These are phyloP conservation scores for Sordariomycetes sp. DNA, from an alignment of 2,329 filamentous ascomycete genomes.

Conservation along the genomic window DNA sequence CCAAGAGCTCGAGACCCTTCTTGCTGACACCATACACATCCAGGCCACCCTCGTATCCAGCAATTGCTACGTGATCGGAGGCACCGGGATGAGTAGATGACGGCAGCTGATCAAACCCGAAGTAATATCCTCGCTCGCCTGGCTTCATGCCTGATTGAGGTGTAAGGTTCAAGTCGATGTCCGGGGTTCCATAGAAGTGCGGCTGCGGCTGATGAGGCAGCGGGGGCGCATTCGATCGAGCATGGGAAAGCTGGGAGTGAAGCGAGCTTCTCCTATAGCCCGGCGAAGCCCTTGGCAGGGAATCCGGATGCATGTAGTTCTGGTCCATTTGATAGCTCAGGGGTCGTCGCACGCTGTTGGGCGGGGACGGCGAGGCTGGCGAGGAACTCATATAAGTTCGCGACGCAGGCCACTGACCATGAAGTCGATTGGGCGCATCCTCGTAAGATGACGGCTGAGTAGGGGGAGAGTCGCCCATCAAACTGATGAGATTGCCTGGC, in stretches of 20 bases:
- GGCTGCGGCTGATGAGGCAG: conserved; percentile 67
- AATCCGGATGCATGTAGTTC: conserved; percentile 30
- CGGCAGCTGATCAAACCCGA: conserved; percentile 68
- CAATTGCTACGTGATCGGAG: conserved; percentile 58
- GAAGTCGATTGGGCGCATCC: conserved; percentile 28
- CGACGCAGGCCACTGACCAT: conserved; percentile 35
- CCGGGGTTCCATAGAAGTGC: conserved; percentile 68
- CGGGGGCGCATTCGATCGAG: conserved; percentile 44
- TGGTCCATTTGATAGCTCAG: conserved; percentile 46
- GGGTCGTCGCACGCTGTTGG: conserved; percentile 29
- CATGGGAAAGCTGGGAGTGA: conserved; percentile 39
- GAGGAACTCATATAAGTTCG: conserved; percentile 34
- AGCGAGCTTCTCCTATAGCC: conserved; percentile 36
- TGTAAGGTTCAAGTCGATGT: conserved; percentile 62
- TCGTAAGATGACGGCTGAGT: conserved; percentile 44
- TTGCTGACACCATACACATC: conserved; percentile 68
- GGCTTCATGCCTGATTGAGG: conserved; percentile 46
- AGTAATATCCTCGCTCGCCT: conserved; percentile 66
- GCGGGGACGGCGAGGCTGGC: conserved; percentile 30
- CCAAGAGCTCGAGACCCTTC: conserved; percentile 60
- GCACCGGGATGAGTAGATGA: conserved; percentile 18
- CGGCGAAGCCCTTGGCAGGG: conserved; percentile 23
- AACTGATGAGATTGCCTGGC: conserved; percentile 42
- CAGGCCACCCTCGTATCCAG: conserved; percentile 72
- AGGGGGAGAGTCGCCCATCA: conserved; percentile 42